Percentiles rank a stretch among this genome's conserved stretches.
Evolutionary conservation across 2,329 filamentous ascomycete species (phyloP).

Genomic region (Epichloe scottii): DNA sequence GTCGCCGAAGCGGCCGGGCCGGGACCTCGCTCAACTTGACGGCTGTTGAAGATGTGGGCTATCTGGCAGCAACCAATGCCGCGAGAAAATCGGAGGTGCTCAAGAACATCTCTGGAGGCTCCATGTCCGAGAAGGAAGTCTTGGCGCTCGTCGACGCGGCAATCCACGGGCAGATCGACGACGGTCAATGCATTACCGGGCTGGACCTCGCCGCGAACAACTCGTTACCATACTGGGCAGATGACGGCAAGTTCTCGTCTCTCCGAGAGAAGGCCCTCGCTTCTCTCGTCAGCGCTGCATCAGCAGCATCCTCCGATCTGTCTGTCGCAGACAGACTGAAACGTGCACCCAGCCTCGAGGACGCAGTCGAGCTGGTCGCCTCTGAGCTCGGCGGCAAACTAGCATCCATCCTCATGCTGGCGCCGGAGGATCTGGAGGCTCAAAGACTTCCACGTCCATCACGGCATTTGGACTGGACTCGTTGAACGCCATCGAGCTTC

Average conservation of each 20-base stretch:
- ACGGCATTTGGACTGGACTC: conserved; percentile 28
- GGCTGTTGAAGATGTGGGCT: conserved; percentile 35
- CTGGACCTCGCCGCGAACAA: conserved; percentile 27
- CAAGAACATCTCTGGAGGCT: conserved; percentile 32
- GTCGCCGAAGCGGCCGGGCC: conserved; percentile 26
- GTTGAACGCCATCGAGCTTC: conserved; percentile 37
- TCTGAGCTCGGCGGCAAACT: conserved; percentile 17
- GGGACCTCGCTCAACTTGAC: conserved; percentile 40
- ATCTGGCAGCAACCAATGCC: conserved; percentile 25
- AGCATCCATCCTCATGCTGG: conserved; percentile 22
- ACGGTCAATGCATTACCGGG: conserved; percentile 39
- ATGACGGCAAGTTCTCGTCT: conserved; percentile 41
- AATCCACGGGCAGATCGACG: conserved; percentile 30
- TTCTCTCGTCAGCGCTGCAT: background rate
- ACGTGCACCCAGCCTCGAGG: conserved; percentile 6
- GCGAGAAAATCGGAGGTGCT: conserved; percentile 32
- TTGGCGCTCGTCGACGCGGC: conserved; percentile 39
- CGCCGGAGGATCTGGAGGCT: conserved; percentile 12
- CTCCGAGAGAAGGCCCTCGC: conserved; percentile 27
- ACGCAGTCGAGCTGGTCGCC: conserved; percentile 15
- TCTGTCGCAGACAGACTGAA: conserved; percentile 10
- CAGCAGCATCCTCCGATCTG: conserved; percentile 2
- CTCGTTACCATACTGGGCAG: conserved; percentile 36
- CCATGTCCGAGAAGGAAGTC: conserved; percentile 41
- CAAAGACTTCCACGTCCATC: conserved; percentile 12